These are phyloP conservation scores for Ceratobasidium sp. DNA, from an alignment of 1,284 basidiomycete species.

Conservation along the genomic window DNA sequence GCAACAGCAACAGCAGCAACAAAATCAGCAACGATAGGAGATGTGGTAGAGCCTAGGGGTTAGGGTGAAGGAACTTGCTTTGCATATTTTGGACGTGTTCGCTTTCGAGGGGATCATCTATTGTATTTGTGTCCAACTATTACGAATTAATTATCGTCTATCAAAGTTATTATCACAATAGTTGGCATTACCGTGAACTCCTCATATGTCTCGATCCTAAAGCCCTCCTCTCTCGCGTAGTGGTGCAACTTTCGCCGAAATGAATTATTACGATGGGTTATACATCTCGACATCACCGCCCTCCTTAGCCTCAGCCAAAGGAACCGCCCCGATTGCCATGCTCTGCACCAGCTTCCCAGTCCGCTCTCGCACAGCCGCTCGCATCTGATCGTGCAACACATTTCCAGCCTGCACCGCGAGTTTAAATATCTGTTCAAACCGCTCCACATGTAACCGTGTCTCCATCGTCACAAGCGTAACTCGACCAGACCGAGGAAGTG, in stretches of 20 bases:
- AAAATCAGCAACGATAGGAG: background rate
- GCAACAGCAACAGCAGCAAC: slow-evolving; percentile 20
- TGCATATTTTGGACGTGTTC: slow-evolving; percentile 4
- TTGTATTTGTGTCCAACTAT: background rate
- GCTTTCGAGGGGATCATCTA: slow-evolving; percentile 4
- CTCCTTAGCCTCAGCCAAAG: slow-evolving; percentile 26
- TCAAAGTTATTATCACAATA: background rate
- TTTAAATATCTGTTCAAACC: slow-evolving; percentile 90
- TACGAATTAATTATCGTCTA: slow-evolving; percentile 17
- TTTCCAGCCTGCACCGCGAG: slow-evolving; percentile 83
- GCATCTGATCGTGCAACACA: slow-evolving; percentile 90
- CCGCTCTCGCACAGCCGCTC: slow-evolving; percentile 73
- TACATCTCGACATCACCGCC: slow-evolving; percentile 39
- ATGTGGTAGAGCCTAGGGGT: too few relatives aligned
- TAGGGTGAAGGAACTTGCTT: background rate
- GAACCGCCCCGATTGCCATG: slow-evolving; percentile 22
- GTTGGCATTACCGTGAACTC: too few relatives aligned
- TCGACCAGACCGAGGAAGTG: slow-evolving; percentile 85
- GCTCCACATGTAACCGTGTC: slow-evolving; percentile 92
- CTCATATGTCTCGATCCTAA: too few relatives aligned
- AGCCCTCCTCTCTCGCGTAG: too few relatives aligned
- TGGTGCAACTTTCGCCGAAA: too few relatives aligned
- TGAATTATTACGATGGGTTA: slow-evolving; percentile 24
- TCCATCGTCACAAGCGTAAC: slow-evolving; percentile 94
- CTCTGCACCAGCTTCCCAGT: slow-evolving; percentile 70